phyloP scores from a whole-genome alignment of 148 eudicot species.

The Suaeda aralocaspica region DNA sequence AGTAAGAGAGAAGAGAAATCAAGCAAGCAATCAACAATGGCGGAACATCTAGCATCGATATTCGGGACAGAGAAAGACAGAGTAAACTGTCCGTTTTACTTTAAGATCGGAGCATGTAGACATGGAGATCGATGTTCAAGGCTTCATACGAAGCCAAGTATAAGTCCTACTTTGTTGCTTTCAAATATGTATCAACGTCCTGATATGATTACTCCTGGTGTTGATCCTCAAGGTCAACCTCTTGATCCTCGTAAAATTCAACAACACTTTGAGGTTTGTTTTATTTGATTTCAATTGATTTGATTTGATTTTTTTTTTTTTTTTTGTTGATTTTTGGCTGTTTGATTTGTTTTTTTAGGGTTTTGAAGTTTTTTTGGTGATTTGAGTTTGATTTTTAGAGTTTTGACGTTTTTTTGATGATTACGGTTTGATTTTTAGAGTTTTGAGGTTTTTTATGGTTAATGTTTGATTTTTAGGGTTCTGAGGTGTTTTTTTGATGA shows the following conservation, averaged over 20 bases:
- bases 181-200: slow-evolving; percentile 89
- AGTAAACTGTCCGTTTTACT: slow-evolving; percentile 85
- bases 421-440: neutral
- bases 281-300: neutral
- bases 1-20: neutral
- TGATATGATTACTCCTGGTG: slow-evolving; percentile 81
- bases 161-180: slow-evolving; percentile 64
- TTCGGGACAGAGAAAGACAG: slow-evolving; percentile 91
- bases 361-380: neutral
- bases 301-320: neutral
- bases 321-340: neutral
- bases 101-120: slow-evolving; percentile 88
- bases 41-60: slow-evolving; percentile 86
- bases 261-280: slow-evolving; percentile 60
- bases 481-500: too few relatives aligned
- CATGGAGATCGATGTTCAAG: slow-evolving; percentile 82
- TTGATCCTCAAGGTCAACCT: slow-evolving; percentile 73
- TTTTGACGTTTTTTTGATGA: neutral
- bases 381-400: neutral
- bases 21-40: slow-evolving; percentile 32
- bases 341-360: neutral
- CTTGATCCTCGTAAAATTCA: slow-evolving; percentile 73
- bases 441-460: neutral
- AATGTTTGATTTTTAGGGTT: too few relatives aligned
- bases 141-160: slow-evolving; percentile 75